Evolutionary conservation across 2,329 filamentous ascomycete species (phyloP).

Genomic region (Cladosporium sp.): DNA sequence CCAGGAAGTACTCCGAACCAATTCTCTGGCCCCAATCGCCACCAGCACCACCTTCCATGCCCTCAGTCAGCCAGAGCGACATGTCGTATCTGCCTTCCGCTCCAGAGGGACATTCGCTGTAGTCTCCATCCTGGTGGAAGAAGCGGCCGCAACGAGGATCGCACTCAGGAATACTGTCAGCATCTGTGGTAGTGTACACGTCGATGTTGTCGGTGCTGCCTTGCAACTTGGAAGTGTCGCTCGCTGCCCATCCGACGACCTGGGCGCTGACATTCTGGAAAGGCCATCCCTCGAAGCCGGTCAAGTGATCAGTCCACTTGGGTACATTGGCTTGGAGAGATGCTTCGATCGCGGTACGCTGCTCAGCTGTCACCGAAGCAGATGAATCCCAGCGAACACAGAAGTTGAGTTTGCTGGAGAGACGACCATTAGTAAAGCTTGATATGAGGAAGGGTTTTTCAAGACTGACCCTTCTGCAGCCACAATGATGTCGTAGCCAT

Average conservation of each 20-base stretch:
- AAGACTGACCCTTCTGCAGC: slow-evolving; percentile 1
- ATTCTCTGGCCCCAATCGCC: slow-evolving; percentile 48
- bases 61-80: slow-evolving; percentile 47
- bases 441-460: background rate
- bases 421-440: background rate
- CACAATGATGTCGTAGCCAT: slow-evolving; percentile 9
- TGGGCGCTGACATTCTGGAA: slow-evolving; percentile 37
- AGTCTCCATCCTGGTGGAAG: slow-evolving; percentile 44
- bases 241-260: slow-evolving; percentile 45
- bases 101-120: slow-evolving; percentile 38
- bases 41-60: slow-evolving; percentile 42
- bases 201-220: slow-evolving; percentile 35
- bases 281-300: slow-evolving; percentile 44
- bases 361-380: slow-evolving; percentile 34
- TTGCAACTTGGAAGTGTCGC: slow-evolving; percentile 35
- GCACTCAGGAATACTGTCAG: slow-evolving; percentile 41
- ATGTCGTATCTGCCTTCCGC: slow-evolving; percentile 42
- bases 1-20: slow-evolving; percentile 43
- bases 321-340: slow-evolving; percentile 35
- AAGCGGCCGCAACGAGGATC: slow-evolving; percentile 40
- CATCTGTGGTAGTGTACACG: slow-evolving; percentile 42
- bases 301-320: slow-evolving; percentile 42
- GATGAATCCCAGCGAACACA: slow-evolving; percentile 46
- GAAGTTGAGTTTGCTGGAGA: slow-evolving; percentile 34
- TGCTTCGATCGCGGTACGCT: slow-evolving; percentile 36